Evolutionary conservation across 331 rosid genomes (phyloP), one percentile per base, ranked within the genome.

Genomic region (Quercus phellos): DNA sequence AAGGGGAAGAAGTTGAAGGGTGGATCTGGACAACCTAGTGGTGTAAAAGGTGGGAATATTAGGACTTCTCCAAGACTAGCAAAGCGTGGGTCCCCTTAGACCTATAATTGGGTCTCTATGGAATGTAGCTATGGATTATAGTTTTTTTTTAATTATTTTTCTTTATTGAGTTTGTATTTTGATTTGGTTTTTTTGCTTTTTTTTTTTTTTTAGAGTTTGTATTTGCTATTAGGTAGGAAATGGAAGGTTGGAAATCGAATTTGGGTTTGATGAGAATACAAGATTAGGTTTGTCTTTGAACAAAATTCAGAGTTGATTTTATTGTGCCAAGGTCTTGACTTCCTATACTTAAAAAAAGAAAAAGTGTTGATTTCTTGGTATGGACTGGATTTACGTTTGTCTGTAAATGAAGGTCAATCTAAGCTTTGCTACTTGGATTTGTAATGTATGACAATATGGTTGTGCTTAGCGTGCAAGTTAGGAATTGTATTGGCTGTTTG

Each of bases 1-100:
- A 84, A 77, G 54, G 82, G 46, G 14, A 82, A 86, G 22, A 79
- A 72, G 17, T 17, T 8, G 17, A 88, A 79, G 72, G 61, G 55
- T n/a, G 78, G 51, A 3, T 67, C 85, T 43, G 61, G 59, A 16
- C 76, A 38, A 3, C 70, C 85, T 43, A 43, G 22, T 70, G 70
- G 86, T 14, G 86, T 3, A 0, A 38, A 38, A 8, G 82, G 58
- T 68, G 59, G 85, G 75, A 46, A 12, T 11, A 72, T 43, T 55
- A 89, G 96, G 38, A 78, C 79, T 32, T 92, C 92, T 0, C 93
- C 96, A 0, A 89, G 94, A 81, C 82, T 94, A 80, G 76, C 84
- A 2, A 87, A 87, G 75, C 70, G 77, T 21, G 29, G 64, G n/a
- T 73, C 50, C 9, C 70, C 55, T 73, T 85, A 78, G 81, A 64